Percentiles rank a stretch among this genome's conserved stretches.
phyloP scores from a whole-genome alignment of 768 basidiomycete genomes.

The Naganishia friedmannii region DNA sequence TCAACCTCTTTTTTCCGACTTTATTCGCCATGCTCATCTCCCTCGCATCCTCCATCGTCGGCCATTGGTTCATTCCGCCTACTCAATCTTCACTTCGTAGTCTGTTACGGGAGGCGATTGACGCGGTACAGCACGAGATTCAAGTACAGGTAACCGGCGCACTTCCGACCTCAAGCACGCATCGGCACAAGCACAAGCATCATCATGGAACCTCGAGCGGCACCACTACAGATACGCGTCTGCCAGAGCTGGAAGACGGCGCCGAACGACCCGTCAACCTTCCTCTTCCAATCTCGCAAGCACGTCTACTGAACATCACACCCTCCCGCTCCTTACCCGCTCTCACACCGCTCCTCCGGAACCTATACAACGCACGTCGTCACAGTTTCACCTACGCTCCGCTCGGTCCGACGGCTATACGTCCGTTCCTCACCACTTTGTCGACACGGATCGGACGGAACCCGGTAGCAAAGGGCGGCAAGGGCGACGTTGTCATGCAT shows the following conservation, averaged over 20 bases:
- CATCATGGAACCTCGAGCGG: background rate
- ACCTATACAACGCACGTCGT: slow-evolving; percentile 10
- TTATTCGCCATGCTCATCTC: slow-evolving; percentile 27
- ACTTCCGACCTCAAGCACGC: background rate
- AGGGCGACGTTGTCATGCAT: background rate
- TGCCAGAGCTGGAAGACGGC: background rate
- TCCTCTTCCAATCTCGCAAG: background rate
- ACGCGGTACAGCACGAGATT: slow-evolving; percentile 9
- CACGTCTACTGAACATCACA: background rate
- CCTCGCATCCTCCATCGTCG: slow-evolving; percentile 19
- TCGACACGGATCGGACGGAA: slow-evolving; percentile 24
- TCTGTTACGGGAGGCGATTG: slow-evolving; percentile 20
- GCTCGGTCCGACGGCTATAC: slow-evolving; percentile 2
- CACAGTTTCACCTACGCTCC: slow-evolving; percentile 25
- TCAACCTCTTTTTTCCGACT: slow-evolving; percentile 31
- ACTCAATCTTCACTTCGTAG: background rate
- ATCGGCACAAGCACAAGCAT: background rate
- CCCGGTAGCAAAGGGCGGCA: slow-evolving; percentile 16
- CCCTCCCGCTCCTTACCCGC: slow-evolving; percentile 12
- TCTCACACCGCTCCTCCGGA: slow-evolving; percentile 20
- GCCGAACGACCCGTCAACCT: slow-evolving; percentile 6
- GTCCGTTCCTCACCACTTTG: slow-evolving; percentile 22
- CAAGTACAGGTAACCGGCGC: slow-evolving; percentile 13
- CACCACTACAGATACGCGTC: background rate
- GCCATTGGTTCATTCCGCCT: slow-evolving; percentile 21